These are phyloP conservation scores for Entomortierella beljakovae DNA, from an alignment of 192 early-diverging fungal species.

Conservation along the genomic window DNA sequence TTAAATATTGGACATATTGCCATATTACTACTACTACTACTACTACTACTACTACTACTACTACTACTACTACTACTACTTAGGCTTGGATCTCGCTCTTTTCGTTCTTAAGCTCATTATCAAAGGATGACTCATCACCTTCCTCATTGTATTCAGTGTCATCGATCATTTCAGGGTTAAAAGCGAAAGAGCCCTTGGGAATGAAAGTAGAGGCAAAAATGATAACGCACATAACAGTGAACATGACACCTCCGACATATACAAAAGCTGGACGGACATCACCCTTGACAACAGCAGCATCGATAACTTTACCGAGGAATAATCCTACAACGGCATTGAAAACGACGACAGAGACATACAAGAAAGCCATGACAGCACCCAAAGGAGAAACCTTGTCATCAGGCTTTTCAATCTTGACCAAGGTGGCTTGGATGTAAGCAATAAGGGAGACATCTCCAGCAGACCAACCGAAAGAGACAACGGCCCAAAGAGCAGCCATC, in stretches of 20 bases:
- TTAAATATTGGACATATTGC: too few species aligned
- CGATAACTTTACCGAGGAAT: slow-evolving; percentile 55
- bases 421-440: slow-evolving; percentile 61
- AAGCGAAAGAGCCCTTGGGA: slow-evolving; percentile 62
- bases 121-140: slow-evolving; percentile 1
- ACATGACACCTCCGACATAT: slow-evolving; percentile 59
- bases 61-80: too few species aligned
- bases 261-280: slow-evolving; percentile 49
- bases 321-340: slow-evolving; percentile 56
- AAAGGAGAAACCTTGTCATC: slow-evolving; percentile 59
- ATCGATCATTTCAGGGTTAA: slow-evolving; percentile 54
- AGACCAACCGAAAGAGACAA: slow-evolving; percentile 70
- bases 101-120: slow-evolving; percentile 10
- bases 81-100: neutral
- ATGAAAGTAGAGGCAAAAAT: slow-evolving; percentile 64
- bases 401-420: slow-evolving; percentile 38
- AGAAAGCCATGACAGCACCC: slow-evolving; percentile 68
- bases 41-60: too few species aligned
- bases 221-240: slow-evolving; percentile 56
- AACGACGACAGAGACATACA: slow-evolving; percentile 65
- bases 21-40: too few species aligned
- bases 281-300: slow-evolving; percentile 34
- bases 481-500: slow-evolving; percentile 58
- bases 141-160: slow-evolving; percentile 28
- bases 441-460: slow-evolving; percentile 69